Percentiles rank a stretch among this genome's conserved stretches.
Evolutionary conservation across 805 yeast genomes (phyloP).

Genomic region (Hanseniaspora mollemarum): DNA sequence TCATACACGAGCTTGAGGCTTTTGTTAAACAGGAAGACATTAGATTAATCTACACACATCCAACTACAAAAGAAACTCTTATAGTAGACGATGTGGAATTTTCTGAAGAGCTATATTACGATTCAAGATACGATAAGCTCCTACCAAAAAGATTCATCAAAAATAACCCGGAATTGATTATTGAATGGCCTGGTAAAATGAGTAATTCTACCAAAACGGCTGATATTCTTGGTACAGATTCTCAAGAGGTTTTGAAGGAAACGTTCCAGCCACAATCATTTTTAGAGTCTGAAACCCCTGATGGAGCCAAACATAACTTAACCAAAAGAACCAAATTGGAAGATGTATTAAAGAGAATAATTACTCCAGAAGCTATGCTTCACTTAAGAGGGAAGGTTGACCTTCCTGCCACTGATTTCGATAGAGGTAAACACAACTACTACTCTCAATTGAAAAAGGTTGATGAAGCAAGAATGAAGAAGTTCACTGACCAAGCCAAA

Average conservation of each 20-base stretch:
- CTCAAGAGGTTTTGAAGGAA: constrained; percentile 51
- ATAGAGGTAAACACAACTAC: constrained; percentile 51
- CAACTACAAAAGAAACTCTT: constrained; percentile 52
- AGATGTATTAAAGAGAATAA: constrained; percentile 32
- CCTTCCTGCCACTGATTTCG: constrained; percentile 59
- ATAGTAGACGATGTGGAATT: constrained; percentile 67
- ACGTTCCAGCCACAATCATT: constrained; percentile 63
- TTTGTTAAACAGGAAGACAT: constrained; percentile 50
- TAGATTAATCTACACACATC: constrained; percentile 69
- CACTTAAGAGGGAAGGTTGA: constrained; percentile 33
- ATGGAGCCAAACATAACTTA: constrained; percentile 45
- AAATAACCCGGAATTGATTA: constrained; percentile 48
- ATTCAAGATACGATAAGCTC: constrained; percentile 57
- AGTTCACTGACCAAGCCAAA: constrained; percentile 35
- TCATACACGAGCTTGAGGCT: constrained; percentile 58
- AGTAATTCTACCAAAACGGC: constrained; percentile 46
- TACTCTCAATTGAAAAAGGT: constrained; percentile 35
- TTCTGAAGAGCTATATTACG: constrained; percentile 54
- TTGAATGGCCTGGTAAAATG: constrained; percentile 68
- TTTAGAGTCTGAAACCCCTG: constrained; percentile 58
- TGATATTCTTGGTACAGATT: constrained; percentile 46
- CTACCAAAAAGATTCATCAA: constrained; percentile 69
- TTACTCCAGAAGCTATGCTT: constrained; percentile 45
- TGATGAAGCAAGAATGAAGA: constrained; percentile 22
- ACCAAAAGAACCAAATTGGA: constrained; percentile 36